Evolutionary conservation across 2,329 filamentous ascomycete species (phyloP).

Genomic region (Microdochium trichocladiopsis): DNA sequence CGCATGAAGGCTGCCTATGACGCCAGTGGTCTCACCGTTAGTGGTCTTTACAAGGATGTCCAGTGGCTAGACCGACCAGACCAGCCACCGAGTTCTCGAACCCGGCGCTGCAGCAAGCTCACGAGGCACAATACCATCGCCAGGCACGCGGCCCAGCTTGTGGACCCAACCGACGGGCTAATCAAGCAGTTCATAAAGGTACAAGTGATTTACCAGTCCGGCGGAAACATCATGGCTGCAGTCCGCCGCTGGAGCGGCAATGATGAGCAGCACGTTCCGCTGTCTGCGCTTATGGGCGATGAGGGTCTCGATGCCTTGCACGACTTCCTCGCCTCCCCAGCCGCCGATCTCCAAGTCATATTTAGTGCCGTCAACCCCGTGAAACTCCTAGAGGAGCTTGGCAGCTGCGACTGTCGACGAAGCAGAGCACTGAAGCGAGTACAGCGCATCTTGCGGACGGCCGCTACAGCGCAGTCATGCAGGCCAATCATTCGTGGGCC

Average conservation of each 20-base stretch:
- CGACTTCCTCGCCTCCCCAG: background rate
- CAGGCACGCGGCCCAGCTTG: background rate
- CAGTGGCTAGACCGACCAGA: background rate
- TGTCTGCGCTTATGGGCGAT: background rate
- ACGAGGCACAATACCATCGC: background rate
- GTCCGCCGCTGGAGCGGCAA: background rate
- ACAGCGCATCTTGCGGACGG: background rate
- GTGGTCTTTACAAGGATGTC: background rate
- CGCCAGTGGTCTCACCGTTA: background rate
- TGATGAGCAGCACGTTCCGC: background rate
- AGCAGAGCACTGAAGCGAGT: background rate
- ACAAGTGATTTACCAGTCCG: background rate
- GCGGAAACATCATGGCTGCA: background rate
- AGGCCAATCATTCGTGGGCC: background rate
- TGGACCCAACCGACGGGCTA: background rate
- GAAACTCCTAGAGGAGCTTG: background rate
- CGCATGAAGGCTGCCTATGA: background rate
- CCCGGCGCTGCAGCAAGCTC: background rate
- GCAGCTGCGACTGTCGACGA: background rate
- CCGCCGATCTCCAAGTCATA: background rate
- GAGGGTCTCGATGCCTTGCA: background rate
- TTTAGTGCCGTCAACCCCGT: background rate
- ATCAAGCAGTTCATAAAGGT: background rate
- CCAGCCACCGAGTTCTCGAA: background rate
- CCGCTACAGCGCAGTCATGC: background rate